A percentile compares a stretch with the other conserved stretches of the same genome.
These are phyloP conservation scores for Neonectria punicea DNA, from an alignment of 2,329 filamentous ascomycete genomes.

Conservation along the genomic window DNA sequence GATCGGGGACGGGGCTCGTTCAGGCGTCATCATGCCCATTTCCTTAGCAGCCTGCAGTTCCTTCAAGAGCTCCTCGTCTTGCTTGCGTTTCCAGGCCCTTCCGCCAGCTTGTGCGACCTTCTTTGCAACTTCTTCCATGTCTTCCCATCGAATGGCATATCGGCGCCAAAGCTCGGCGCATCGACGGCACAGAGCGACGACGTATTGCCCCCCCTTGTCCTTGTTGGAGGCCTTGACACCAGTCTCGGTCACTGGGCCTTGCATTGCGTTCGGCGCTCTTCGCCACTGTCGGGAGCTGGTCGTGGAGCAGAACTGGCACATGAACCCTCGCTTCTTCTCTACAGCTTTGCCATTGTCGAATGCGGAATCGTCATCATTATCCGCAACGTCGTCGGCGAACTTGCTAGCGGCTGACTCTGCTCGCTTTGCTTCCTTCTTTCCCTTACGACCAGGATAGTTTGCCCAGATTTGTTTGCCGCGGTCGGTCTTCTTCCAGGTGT, in stretches of 20 bases:
- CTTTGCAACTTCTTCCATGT: conserved; percentile 89
- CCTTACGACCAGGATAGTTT: conserved; percentile 85
- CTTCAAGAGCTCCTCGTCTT: conserved; percentile 89
- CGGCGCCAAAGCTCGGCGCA: conserved; percentile 95
- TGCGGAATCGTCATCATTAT: conserved; percentile 93
- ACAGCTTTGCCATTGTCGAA: conserved; percentile 90
- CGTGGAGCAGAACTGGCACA: conserved; percentile 92
- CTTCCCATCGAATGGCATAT: conserved; percentile 96
- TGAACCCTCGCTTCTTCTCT: conserved; percentile 82
- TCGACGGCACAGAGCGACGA: conserved; percentile 86
- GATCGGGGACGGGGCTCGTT: conserved; percentile 53
- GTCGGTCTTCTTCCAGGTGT: conserved; percentile 96
- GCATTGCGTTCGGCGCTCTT: conserved; percentile 81
- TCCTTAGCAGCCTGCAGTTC: conserved; percentile 76
- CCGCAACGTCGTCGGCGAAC: conserved; percentile 89
- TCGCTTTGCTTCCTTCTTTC: conserved; percentile 86
- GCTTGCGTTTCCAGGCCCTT: conserved; percentile 85
- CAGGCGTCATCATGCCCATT: conserved; percentile 57
- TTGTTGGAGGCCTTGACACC: conserved; percentile 69
- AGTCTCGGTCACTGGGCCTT: conserved; percentile 75
- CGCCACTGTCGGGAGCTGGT: conserved; percentile 90
- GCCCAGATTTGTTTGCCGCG: conserved; percentile 91
- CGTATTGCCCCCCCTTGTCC: conserved; percentile 79
- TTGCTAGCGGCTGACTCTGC: conserved; percentile 77
- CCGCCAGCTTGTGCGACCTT: conserved; percentile 84